A percentile compares a stretch with the other conserved stretches of the same genome.
Conservation (phyloP, 1,284 basidiomycete genomes). For the Anthracocystis panici-leucophaei region DNA sequence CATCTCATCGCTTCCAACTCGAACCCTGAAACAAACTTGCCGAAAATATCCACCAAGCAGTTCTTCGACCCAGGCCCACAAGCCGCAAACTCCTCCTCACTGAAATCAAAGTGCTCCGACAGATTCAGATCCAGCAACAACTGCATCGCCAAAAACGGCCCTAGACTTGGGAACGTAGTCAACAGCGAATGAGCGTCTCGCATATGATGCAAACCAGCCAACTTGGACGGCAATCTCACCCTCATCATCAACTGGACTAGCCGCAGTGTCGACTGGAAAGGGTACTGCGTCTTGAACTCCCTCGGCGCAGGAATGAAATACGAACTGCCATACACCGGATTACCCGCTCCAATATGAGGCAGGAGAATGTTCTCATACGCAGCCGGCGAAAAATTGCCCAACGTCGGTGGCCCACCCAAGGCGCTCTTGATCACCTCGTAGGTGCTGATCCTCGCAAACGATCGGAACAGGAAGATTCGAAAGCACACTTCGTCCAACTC, state of each 20-base stretch:
- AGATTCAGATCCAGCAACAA: slow-evolving; percentile 72
- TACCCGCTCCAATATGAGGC: slow-evolving; percentile 68
- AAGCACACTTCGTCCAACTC: slow-evolving; percentile 74
- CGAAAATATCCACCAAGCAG: slow-evolving; percentile 75
- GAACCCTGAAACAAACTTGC: slow-evolving; percentile 69
- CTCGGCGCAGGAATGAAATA: slow-evolving; percentile 77
- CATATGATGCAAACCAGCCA: slow-evolving; percentile 72
- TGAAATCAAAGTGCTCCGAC: slow-evolving; percentile 73
- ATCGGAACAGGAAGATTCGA: slow-evolving; percentile 76
- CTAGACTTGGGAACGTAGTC: slow-evolving; percentile 75
- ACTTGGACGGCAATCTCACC: slow-evolving; percentile 71
- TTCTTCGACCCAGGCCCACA: slow-evolving; percentile 75
- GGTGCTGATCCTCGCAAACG: slow-evolving; percentile 76
- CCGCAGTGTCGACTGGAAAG: slow-evolving; percentile 74
- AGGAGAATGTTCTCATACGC: slow-evolving; percentile 73
- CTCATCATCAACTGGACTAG: slow-evolving; percentile 75
- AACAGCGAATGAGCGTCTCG: slow-evolving; percentile 75
- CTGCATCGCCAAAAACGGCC: slow-evolving; percentile 74
- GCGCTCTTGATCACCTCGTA: slow-evolving; percentile 74
- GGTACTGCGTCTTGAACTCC: slow-evolving; percentile 71
- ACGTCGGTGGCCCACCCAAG: slow-evolving; percentile 73
- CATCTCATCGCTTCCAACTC: slow-evolving; percentile 75
- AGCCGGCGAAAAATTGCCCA: slow-evolving; percentile 73
- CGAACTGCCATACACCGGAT: slow-evolving; percentile 75
- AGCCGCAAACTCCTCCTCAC: slow-evolving; percentile 76